Evolutionary conservation across 805 yeast species (phyloP), one percentile per base, ranked within the genome.

Genomic region (Priceomyces fermenticarens): DNA sequence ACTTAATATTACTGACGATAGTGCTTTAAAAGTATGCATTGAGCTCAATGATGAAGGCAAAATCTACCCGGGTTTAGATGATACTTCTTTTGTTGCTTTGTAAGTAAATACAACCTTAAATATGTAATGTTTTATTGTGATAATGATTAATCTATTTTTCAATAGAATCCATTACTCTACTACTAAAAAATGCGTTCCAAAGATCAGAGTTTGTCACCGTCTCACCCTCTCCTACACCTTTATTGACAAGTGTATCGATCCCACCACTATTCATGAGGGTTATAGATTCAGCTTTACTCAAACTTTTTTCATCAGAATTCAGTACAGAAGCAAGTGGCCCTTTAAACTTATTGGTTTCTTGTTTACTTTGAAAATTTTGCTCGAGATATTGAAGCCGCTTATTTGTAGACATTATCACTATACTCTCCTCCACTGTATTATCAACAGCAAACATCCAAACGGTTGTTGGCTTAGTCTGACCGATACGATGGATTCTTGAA

Each of bases 401-500:
- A 44, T 77, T 72, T 0, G 89, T 80, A 0, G 88, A 75, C 40
- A 85, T 58, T n/a, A 78, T 62, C 27, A 88, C 77, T 35, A 93
- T 86, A 34, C 88, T 83, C 56, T 91, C 96, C 60, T 93, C 99
- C 11, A 93, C 95, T 0, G 96, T 81, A 31, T 83, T 81, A 41
- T 77, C 78, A 41, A 90, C 84, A 16, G 85, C 81, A 65, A 91
- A 89, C 78, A 85, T 83, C 97, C 98, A 93, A 1, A 91, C 95
- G 1, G 82, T 84, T 0, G 99, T 93, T 11, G 78, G 80, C 33
- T 73, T 68, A 2, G 72, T 75, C 60, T 93, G 99, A 0, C 99
- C 99, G 55, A 91, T 90, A 47, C 99, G 69, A 57, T 91, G 96
- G 32, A 93, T 81, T 47, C 99, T 75, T 37, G 95, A 87, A 40